phyloP scores from a whole-genome alignment of 305 asterid species.

The Ilex paraguariensis region DNA sequence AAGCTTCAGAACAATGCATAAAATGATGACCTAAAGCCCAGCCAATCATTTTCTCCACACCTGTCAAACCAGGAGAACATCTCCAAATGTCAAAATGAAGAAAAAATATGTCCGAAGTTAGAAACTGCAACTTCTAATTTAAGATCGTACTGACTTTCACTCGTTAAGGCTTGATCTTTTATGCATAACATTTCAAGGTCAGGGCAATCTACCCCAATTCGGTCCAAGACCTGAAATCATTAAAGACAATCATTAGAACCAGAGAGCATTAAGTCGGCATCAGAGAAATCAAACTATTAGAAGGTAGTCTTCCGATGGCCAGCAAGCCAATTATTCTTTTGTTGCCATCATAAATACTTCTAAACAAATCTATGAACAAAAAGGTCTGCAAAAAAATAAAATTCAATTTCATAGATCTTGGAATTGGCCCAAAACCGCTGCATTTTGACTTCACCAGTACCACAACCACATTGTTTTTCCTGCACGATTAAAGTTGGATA shows the following conservation, averaged over 20 bases:
- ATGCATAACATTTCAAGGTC: constrained; percentile 67
- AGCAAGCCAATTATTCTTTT: no score
- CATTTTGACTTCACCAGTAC: no score
- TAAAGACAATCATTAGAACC: background rate
- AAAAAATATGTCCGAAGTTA: constrained; percentile 10
- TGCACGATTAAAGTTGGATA: no score
- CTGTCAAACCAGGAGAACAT: constrained; percentile 36
- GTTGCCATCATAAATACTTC: no score
- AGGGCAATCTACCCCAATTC: constrained; percentile 54
- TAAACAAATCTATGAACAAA: no score
- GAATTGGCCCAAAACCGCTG: no score
- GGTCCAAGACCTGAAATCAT: constrained; percentile 52
- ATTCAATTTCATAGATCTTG: no score
- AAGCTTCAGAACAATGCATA: constrained; percentile 52
- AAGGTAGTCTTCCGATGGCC: no score
- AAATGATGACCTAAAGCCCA: constrained; percentile 85
- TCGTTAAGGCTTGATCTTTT: constrained; percentile 79
- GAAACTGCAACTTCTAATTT: constrained; percentile 9
- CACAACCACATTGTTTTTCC: no score
- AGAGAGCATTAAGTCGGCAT: background rate
- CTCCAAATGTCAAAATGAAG: constrained; percentile 19
- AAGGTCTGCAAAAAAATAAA: no score
- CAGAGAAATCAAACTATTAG: no score
- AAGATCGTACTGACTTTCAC: constrained; percentile 55
- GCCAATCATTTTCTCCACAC: constrained; percentile 68